Evolutionary conservation across 176 grass and related monocot genomes (phyloP).

Genomic region (Guadua angustifolia): DNA sequence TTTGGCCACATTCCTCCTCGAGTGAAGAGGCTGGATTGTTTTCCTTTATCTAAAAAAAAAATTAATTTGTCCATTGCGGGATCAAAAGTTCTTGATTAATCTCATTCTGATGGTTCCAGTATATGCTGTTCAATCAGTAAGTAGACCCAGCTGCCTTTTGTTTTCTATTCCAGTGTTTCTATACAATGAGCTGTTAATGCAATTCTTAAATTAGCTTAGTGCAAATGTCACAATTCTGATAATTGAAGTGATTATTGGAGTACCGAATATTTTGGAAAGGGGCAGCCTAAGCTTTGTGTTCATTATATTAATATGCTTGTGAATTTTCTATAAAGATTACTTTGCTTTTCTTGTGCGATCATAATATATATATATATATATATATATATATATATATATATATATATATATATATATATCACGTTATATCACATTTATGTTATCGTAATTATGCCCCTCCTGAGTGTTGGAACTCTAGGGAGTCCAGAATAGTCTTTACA

Average conservation of each 20-base stretch:
- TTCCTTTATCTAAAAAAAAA: too few relatives aligned
- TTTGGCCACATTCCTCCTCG: too few relatives aligned
- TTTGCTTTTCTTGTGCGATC: constrained; percentile 22
- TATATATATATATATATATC: too few relatives aligned
- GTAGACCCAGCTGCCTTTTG: constrained; percentile 36
- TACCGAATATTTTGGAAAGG: too few relatives aligned
- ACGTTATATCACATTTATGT: background rate
- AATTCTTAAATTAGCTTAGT: constrained; percentile 15
- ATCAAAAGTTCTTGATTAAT: constrained; percentile 91
- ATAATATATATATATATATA: background rate
- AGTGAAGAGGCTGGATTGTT: too few relatives aligned
- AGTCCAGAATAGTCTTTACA: background rate
- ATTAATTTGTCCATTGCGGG: constrained; percentile 61
- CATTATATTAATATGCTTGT: constrained; percentile 5
- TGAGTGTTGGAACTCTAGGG: background rate
- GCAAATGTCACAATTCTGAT: constrained; percentile 16
- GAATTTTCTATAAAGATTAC: background rate
- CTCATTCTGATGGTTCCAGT: too few relatives aligned
- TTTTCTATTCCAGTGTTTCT: constrained; percentile 27
- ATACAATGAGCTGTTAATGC: constrained; percentile 1
- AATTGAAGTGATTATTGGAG: constrained; percentile 31
- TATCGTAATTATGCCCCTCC: background rate
- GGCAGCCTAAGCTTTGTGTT: constrained; percentile 30
- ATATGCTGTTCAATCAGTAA: constrained; percentile 95
- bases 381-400: too few relatives aligned